Conservation (phyloP, 305 asterid species). For the Salvia sclarea region DNA sequence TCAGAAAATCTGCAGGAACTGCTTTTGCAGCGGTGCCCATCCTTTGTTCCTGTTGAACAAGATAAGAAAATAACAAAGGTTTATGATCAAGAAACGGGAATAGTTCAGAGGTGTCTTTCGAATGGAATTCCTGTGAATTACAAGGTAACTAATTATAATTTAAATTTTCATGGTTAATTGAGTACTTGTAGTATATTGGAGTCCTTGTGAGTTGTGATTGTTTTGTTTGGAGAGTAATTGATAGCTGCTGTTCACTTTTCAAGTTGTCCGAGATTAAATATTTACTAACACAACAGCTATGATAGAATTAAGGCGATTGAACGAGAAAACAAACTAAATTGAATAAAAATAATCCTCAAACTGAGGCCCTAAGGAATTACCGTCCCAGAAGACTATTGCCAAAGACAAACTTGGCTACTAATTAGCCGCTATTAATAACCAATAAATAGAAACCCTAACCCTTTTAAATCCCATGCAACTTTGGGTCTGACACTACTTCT, state of each 20-base stretch:
- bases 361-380: too few species aligned
- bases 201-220: constrained; percentile 21
- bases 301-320: too few species aligned
- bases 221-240: constrained; percentile 9
- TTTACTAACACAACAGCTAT: constrained; percentile 25
- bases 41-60: constrained; percentile 67
- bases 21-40: constrained; percentile 55
- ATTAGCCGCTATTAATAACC: too few species aligned
- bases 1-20: constrained; percentile 63
- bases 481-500: too few species aligned
- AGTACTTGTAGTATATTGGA: constrained; percentile 16
- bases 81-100: constrained; percentile 86
- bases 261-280: constrained; percentile 9
- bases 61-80: constrained; percentile 54
- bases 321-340: too few species aligned
- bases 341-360: too few species aligned
- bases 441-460: too few species aligned
- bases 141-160: constrained; percentile 53
- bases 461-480: too few species aligned
- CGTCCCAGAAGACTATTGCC: too few species aligned
- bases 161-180: constrained; percentile 18
- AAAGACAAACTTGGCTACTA: too few species aligned
- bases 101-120: constrained; percentile 83
- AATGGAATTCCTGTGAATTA: constrained; percentile 97
- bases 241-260: constrained; percentile 8